These are phyloP conservation scores for Phanerodontia chrysosporium DNA, from an alignment of 768 basidiomycete genomes.

Conservation along the genomic window DNA sequence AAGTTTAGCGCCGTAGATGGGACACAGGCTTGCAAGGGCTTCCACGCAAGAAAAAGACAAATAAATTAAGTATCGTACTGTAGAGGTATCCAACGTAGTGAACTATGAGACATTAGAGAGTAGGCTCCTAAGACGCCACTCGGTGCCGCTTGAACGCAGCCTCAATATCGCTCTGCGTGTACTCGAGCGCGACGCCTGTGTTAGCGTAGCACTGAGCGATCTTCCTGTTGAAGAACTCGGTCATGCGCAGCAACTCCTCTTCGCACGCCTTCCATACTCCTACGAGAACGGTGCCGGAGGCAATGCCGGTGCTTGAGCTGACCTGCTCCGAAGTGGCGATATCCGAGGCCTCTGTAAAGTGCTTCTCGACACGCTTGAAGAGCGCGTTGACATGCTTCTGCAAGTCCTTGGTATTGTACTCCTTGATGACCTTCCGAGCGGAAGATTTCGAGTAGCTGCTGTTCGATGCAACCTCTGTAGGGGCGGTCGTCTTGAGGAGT, in stretches of 20 bases:
- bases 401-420: constrained; percentile 83
- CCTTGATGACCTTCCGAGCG: constrained; percentile 82
- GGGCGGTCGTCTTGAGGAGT: constrained; percentile 74
- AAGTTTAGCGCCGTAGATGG: background rate
- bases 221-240: constrained; percentile 60
- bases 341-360: constrained; percentile 82
- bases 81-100: background rate
- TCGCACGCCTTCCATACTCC: constrained; percentile 92
- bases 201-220: constrained; percentile 81
- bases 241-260: constrained; percentile 72
- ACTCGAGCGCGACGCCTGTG: constrained; percentile 69
- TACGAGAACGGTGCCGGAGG: constrained; percentile 63
- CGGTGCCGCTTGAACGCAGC: constrained; percentile 69
- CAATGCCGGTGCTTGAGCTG: constrained; percentile 45
- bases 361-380: constrained; percentile 91
- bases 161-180: constrained; percentile 70
- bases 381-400: constrained; percentile 84
- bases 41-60: background rate
- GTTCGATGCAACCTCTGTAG: constrained; percentile 73
- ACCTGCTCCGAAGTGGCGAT: constrained; percentile 51
- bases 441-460: constrained; percentile 69
- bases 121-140: constrained; percentile 20
- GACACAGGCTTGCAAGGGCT: too few relatives aligned
- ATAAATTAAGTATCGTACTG: background rate
- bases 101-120: background rate